Evolutionary conservation across 2,329 filamentous ascomycete species (phyloP).

Genomic region (Aureobasidium vineae): DNA sequence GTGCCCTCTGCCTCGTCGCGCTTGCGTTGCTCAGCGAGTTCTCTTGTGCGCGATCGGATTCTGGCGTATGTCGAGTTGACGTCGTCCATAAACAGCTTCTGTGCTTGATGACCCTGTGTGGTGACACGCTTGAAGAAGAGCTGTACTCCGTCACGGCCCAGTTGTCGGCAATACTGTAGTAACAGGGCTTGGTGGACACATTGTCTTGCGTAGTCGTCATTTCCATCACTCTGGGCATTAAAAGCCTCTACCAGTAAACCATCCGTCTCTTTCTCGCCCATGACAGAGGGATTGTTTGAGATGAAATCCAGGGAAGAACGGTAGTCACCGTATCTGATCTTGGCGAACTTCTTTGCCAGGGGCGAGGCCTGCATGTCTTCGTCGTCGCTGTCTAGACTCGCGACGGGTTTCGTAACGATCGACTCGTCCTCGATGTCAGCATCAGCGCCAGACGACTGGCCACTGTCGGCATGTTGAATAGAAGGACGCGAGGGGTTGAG

Average conservation of each 20-base stretch:
- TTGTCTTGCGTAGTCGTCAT: slow-evolving; percentile 57
- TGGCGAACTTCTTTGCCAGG: slow-evolving; percentile 75
- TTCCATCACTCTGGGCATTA: slow-evolving; percentile 74
- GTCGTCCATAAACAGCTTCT: slow-evolving; percentile 88
- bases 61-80: slow-evolving; percentile 82
- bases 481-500: slow-evolving; percentile 63
- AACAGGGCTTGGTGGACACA: slow-evolving; percentile 92
- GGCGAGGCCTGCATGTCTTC: slow-evolving; percentile 73
- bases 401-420: slow-evolving; percentile 41
- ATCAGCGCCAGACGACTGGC: slow-evolving; percentile 58
- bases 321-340: slow-evolving; percentile 75
- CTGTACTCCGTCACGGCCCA: slow-evolving; percentile 82
- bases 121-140: slow-evolving; percentile 97
- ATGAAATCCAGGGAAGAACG: slow-evolving; percentile 72
- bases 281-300: slow-evolving; percentile 70
- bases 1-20: slow-evolving; percentile 49
- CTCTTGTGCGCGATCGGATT: slow-evolving; percentile 72
- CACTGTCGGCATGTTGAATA: slow-evolving; percentile 43
- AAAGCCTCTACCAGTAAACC: slow-evolving; percentile 89
- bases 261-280: slow-evolving; percentile 84
- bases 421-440: slow-evolving; percentile 59
- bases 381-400: slow-evolving; percentile 60
- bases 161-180: slow-evolving; percentile 88
- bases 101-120: slow-evolving; percentile 82
- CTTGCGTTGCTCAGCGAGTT: slow-evolving; percentile 64